Evolutionary conservation across 306 rosid species (phyloP), one percentile per base, ranked within the genome.

Genomic region (Ceratonia siliqua): DNA sequence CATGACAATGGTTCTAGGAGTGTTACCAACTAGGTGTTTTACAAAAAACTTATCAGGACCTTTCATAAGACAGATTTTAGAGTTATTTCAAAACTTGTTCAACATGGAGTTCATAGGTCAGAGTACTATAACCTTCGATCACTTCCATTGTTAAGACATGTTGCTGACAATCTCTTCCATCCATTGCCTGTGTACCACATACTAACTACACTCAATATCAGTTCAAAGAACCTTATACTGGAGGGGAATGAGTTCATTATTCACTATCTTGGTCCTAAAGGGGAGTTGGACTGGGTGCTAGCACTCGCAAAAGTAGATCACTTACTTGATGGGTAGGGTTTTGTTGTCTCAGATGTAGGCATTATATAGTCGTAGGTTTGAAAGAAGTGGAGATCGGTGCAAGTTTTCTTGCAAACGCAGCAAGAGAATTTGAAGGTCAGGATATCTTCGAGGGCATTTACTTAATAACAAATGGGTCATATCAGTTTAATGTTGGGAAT

Each of bases 401-500:
- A n/a, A n/a, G n/a, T n/a, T n/a, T n/a, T n/a, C n/a, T n/a, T n/a
- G n/a, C n/a, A n/a, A n/a, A 87, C 0, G 99, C 90, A 81, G 88
- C 89, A 7, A 82, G 91, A 73, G 99, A 95, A 38, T 89, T 95
- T 10, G 99, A 95, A 73, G 78, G 82, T 50, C 88, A 83, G 32
- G 99, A 95, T 36, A 75, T 85, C 72, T 72, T 88, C 3, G 99
- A 94, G 53, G 85, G 89, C 49, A 79, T 87, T 56, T 83, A 85
- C 50, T 71, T 90, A 12, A 80, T 79, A 50, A 88, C 85, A 84
- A 90, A 81, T 76, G 92, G 88, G 42, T 85, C 87, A 20, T 95
- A 92, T 74, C 84, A 62, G n/a, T 95, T 85, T 13, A 96, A 92
- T 63, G 98, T 92, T 53, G 92, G 87, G 62, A 80, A 79, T 75